Evolutionary conservation across 2,329 filamentous ascomycete species (phyloP).

Genomic region (Fusarium sp.): DNA sequence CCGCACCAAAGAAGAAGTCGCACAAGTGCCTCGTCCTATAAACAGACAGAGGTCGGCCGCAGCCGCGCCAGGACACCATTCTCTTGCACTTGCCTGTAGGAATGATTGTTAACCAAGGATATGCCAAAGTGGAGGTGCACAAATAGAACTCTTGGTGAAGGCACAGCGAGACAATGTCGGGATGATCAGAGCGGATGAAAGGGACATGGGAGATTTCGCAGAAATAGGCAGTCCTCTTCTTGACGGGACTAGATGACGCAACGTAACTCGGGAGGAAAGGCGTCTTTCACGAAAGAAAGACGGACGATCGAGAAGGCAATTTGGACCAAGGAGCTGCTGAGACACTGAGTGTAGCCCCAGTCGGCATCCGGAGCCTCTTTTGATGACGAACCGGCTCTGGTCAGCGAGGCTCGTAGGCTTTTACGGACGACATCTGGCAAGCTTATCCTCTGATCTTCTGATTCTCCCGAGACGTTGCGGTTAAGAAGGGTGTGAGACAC

Average conservation of each 20-base stretch:
- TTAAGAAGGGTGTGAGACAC: conserved; percentile 14
- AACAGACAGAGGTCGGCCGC: conserved; percentile 31
- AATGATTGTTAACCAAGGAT: conserved; percentile 23
- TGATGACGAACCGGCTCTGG: conserved; percentile 29
- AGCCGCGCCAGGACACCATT: conserved; percentile 23
- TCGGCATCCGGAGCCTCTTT: conserved; percentile 19
- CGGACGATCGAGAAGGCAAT: conserved; percentile 23
- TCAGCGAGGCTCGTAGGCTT: conserved; percentile 31
- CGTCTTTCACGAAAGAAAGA: conserved; percentile 35
- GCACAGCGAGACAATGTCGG: conserved; percentile 27
- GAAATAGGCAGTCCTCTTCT: conserved; percentile 31
- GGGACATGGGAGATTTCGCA: conserved; percentile 22
- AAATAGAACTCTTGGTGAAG: conserved; percentile 30
- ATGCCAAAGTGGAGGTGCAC: conserved; percentile 25
- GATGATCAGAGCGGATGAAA: conserved; percentile 26
- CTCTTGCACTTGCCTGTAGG: conserved; percentile 28
- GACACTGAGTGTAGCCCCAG: conserved; percentile 21
- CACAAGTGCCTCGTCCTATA: conserved; percentile 78
- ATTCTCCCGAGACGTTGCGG: conserved; percentile 34
- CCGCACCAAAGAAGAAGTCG: conserved; percentile 80
- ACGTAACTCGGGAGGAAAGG: conserved; percentile 39
- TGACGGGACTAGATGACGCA: conserved; percentile 38
- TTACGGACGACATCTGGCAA: conserved; percentile 44
- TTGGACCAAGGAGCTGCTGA: conserved; percentile 17
- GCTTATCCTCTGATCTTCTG: conserved; percentile 39